A percentile compares a stretch with the other conserved stretches of the same genome.
Evolutionary conservation across 1,284 basidiomycete species (phyloP).

Genomic region (Inonotus obliquus): DNA sequence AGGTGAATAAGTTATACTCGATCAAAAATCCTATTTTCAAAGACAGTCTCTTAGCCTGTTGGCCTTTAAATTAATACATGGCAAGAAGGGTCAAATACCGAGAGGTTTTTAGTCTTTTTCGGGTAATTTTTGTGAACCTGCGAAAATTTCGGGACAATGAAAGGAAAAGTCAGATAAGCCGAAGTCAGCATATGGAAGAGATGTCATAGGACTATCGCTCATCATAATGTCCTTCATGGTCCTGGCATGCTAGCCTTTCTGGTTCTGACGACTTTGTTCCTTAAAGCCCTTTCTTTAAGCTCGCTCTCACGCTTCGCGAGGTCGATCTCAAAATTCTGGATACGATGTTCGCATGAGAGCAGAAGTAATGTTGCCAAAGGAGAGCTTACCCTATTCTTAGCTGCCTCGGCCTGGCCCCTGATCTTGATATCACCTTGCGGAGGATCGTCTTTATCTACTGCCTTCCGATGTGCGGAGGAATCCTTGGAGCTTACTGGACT

Average conservation of each 20-base stretch:
- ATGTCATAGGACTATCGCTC: conserved; percentile 2
- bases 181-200: background rate
- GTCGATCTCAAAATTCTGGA: conserved; percentile 29
- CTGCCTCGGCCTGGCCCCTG: conserved; percentile 59
- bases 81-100: conserved; percentile 2
- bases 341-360: conserved; percentile 19
- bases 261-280: conserved; percentile 74
- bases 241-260: conserved; percentile 41
- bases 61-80: background rate
- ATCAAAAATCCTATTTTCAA: background rate
- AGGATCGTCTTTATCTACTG: conserved; percentile 45
- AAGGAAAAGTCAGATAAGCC: background rate
- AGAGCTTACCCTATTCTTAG: conserved; percentile 41
- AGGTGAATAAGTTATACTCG: background rate
- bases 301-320: conserved; percentile 66
- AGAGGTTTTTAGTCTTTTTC: background rate
- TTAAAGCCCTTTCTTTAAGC: conserved; percentile 69
- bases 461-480: conserved; percentile 18
- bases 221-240: conserved; percentile 1
- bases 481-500: conserved; percentile 26
- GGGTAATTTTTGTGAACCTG: background rate
- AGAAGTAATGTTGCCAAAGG: background rate
- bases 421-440: conserved; percentile 56
- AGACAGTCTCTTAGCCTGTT: background rate
- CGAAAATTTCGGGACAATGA: background rate